Evolutionary conservation across 202 grass and related monocot genomes (phyloP).

Genomic region (Panicum hallii): DNA sequence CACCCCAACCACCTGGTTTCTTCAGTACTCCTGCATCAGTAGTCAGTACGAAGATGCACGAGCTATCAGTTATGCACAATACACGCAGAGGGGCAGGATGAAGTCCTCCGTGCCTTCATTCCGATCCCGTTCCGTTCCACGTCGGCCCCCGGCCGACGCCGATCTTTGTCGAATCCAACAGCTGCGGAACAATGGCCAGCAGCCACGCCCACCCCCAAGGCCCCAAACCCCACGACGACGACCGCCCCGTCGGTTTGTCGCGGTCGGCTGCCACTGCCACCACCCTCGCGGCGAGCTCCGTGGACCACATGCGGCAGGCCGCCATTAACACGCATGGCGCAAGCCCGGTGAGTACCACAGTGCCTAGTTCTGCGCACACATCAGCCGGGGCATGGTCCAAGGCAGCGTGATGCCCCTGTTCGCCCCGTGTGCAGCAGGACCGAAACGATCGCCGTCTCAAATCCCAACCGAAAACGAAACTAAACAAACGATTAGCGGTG

Average conservation of each 20-base stretch:
- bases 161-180: slow-evolving; percentile 24
- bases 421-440: background rate
- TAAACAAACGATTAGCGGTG: background rate
- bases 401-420: background rate
- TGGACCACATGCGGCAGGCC: slow-evolving; percentile 42
- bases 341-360: slow-evolving; percentile 26
- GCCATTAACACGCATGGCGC: slow-evolving; percentile 27
- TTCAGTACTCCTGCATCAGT: background rate
- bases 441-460: background rate
- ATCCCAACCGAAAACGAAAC: background rate
- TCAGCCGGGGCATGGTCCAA: slow-evolving; percentile 35
- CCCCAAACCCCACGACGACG: background rate
- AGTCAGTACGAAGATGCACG: background rate
- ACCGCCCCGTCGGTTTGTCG: slow-evolving; percentile 20
- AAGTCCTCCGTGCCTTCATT: background rate
- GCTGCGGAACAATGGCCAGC: slow-evolving; percentile 10
- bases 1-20: background rate
- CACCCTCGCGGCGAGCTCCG: background rate
- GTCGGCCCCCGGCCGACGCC: background rate
- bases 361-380: slow-evolving; percentile 45
- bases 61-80: too few relatives aligned
- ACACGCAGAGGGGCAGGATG: too few relatives aligned
- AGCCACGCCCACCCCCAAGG: background rate
- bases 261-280: slow-evolving; percentile 2
- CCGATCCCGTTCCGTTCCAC: background rate